Evolutionary conservation across 768 basidiomycete genomes (phyloP).

Genomic region (Amanita pallidorosea): DNA sequence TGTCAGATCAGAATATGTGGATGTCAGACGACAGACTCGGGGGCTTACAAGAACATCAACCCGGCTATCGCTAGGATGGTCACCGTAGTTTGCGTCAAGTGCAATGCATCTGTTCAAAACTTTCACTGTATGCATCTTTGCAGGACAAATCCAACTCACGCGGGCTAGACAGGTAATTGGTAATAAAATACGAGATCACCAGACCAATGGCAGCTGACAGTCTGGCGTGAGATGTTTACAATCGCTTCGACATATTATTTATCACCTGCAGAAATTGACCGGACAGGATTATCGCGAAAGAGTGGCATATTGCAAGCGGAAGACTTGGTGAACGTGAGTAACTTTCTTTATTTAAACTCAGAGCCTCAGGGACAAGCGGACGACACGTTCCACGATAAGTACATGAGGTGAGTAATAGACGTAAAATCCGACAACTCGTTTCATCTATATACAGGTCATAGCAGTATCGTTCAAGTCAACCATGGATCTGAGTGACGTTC

Average conservation of each 20-base stretch:
- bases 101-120: slow-evolving; percentile 38
- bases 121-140: background rate
- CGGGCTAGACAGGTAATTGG: slow-evolving; percentile 36
- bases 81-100: slow-evolving; percentile 65
- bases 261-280: slow-evolving; percentile 32
- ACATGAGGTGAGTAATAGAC: slow-evolving; percentile 1
- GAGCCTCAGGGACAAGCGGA: slow-evolving; percentile 10
- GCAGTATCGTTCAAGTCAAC: background rate
- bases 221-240: background rate
- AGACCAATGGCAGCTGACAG: slow-evolving; percentile 35
- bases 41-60: slow-evolving; percentile 48
- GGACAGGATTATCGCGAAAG: slow-evolving; percentile 36
- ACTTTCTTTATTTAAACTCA: background rate
- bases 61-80: slow-evolving; percentile 58
- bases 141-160: slow-evolving; percentile 20
- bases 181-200: slow-evolving; percentile 37
- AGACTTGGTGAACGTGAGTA: background rate
- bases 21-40: background rate
- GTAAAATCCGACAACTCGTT: background rate
- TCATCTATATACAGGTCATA: background rate
- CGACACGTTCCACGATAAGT: slow-evolving; percentile 10
- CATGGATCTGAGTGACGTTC: slow-evolving; percentile 46
- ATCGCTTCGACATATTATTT: background rate
- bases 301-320: slow-evolving; percentile 27
- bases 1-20: slow-evolving; percentile 15